A percentile compares a stretch with the other conserved stretches of the same genome.
These are phyloP conservation scores for Scenedesmus sp. DNA, from an alignment of 163 green algal species.

Conservation along the genomic window DNA sequence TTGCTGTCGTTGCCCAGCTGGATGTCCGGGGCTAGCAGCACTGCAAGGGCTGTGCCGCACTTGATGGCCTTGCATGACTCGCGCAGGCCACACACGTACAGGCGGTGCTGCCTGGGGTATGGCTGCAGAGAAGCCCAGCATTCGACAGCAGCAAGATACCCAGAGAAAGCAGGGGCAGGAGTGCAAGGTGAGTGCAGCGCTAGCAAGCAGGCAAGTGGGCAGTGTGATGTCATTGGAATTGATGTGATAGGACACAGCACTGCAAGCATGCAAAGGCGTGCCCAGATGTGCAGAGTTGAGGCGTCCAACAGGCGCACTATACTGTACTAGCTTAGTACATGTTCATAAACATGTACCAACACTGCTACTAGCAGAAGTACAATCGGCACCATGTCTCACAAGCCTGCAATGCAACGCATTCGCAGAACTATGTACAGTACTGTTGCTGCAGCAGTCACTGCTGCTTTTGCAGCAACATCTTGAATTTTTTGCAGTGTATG, in stretches of 20 bases:
- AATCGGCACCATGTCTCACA: no score
- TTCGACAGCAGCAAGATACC: no score
- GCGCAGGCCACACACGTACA: slow-evolving; percentile 8
- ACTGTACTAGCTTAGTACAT: no score
- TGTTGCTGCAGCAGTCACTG: background rate
- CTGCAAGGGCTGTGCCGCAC: background rate
- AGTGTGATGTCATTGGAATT: no score
- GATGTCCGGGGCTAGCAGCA: slow-evolving; percentile 30
- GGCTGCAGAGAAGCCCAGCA: background rate
- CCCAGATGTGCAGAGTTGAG: no score
- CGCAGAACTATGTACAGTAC: no score
- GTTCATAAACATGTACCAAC: no score
- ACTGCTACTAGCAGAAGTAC: no score
- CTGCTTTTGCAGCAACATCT: slow-evolving; percentile 14
- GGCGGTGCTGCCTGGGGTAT: slow-evolving; percentile 1
- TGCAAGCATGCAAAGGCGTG: no score
- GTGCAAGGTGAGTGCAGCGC: background rate
- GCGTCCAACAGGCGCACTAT: no score
- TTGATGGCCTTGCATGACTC: slow-evolving; percentile 27
- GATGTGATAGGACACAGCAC: background rate
- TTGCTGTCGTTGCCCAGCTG: background rate
- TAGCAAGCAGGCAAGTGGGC: background rate
- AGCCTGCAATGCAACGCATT: no score
- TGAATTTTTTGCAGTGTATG: no score
- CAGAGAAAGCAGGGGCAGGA: background rate